Conservation (phyloP, 371 early-diverging fungal species). For the Mortierella sp. region DNA sequence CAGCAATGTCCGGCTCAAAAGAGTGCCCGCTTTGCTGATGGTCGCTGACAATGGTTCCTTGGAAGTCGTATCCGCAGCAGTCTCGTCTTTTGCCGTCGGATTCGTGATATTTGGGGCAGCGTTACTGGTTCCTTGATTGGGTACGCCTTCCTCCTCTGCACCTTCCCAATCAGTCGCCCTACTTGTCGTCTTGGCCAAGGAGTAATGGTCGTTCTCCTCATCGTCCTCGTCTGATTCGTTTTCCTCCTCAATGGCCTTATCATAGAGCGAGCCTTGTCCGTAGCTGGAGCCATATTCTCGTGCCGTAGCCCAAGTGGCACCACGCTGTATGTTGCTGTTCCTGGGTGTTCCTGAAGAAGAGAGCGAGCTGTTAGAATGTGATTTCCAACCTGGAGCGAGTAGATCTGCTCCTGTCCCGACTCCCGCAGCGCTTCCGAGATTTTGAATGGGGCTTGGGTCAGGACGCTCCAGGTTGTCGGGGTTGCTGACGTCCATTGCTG, state of each 20-base stretch:
- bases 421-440: background rate
- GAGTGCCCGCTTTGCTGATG: conserved; percentile 32
- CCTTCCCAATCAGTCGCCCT: background rate
- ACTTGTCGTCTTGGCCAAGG: conserved; percentile 13
- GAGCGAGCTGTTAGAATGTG: conserved; percentile 19
- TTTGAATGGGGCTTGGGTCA: conserved; percentile 30
- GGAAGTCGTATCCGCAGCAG: background rate
- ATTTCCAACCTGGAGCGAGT: conserved; percentile 34
- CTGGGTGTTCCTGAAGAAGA: conserved; percentile 13
- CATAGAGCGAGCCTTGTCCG: conserved; percentile 23
- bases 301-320: conserved; percentile 43
- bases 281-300: conserved; percentile 35
- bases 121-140: background rate
- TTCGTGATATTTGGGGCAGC: background rate
- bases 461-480: conserved; percentile 29
- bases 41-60: conserved; percentile 25
- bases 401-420: conserved; percentile 8
- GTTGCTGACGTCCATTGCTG: conserved; percentile 19
- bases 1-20: conserved; percentile 37
- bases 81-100: conserved; percentile 5
- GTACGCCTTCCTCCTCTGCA: background rate
- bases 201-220: conserved; percentile 13
- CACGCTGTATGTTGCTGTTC: conserved; percentile 23
- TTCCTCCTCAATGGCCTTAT: conserved; percentile 32
- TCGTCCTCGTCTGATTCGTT: conserved; percentile 16